Evolutionary conservation across 2,329 filamentous ascomycete species (phyloP).

Genomic region (Colletotrichum noveboracense): DNA sequence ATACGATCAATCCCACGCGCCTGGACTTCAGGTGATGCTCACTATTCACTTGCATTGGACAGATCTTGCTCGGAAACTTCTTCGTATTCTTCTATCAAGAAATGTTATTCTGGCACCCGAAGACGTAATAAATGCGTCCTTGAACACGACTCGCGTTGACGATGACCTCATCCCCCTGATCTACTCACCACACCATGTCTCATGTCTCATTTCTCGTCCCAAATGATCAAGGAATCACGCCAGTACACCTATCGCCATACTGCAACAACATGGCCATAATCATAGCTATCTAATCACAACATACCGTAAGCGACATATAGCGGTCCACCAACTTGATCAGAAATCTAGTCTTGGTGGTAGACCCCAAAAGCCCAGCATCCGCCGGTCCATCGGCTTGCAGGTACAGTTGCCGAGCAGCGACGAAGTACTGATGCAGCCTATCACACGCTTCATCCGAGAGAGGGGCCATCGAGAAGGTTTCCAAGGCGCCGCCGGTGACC

Average conservation of each 20-base stretch:
- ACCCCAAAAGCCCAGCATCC: accelerated
- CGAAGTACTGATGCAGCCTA: neutral
- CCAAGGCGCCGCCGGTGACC: neutral
- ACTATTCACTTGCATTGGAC: no score
- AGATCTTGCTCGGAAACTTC: no score
- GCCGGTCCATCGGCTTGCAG: neutral
- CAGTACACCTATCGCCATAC: neutral
- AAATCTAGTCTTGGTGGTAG: accelerated
- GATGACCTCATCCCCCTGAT: neutral
- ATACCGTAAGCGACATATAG: neutral
- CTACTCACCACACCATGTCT: neutral
- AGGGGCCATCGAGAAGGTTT: neutral
- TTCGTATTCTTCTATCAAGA: no score
- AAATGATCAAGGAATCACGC: neutral
- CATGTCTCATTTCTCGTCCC: neutral
- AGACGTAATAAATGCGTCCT: no score
- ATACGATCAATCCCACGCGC: no score
- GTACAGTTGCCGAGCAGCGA: neutral
- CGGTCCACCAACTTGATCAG: neutral
- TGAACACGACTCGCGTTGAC: no score
- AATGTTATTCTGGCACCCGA: no score
- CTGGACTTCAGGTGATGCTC: no score
- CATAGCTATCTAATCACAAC: neutral
- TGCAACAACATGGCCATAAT: no score
- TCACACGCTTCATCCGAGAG: neutral